Evolutionary conservation across 345 rosid species (phyloP), one percentile per base, ranked within the genome.

Genomic region (Pistacia atlantica): DNA sequence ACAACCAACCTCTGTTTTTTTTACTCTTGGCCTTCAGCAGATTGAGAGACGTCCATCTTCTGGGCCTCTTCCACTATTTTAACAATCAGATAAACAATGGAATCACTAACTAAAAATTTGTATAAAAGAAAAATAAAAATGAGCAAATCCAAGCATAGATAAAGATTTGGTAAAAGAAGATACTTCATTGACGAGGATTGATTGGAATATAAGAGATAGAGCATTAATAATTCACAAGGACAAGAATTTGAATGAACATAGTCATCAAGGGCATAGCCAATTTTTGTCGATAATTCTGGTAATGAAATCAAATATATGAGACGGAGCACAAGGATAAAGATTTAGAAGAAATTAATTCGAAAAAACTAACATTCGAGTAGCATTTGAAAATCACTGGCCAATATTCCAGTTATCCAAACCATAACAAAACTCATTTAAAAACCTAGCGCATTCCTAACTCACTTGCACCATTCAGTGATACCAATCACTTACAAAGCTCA

Each of bases 11-110:
- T 76, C 68, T 25, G 68, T 72, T 58, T 72, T 78, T 78, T 57
- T 80, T 59, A 81, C 20, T 86, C 84, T 68, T 75, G 87, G 58
- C 80, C 85, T 66, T 83, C 86, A 64, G 79, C 89, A 4, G 66
- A 62, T 81, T 87, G 86, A 76, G 83, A 52, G 55, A 70, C 85
- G 14, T 80, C 89, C 16, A 77, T 69, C 88, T 90, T 90, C 48
- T 75, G 82, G 37, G 77, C 74, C 68, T 90, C 90, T 57, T 88
- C 92, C 48, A 78, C 77, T 77, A 73, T 51, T 72, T 28, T 61
- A 46, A 55, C 55, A 66, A 58, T 38, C 33, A 62, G 5, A 57
- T 7, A 35, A 65, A 63, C 2, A 35, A 69, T 14, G n/a, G 7
- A 18, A 42, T 38, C 5, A 51, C 42, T 17, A 56, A 4, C 31